Evolutionary conservation across 2,329 filamentous ascomycete genomes (phyloP), one percentile per base, ranked within the genome.

Genomic region (Paecilomyces sp.): DNA sequence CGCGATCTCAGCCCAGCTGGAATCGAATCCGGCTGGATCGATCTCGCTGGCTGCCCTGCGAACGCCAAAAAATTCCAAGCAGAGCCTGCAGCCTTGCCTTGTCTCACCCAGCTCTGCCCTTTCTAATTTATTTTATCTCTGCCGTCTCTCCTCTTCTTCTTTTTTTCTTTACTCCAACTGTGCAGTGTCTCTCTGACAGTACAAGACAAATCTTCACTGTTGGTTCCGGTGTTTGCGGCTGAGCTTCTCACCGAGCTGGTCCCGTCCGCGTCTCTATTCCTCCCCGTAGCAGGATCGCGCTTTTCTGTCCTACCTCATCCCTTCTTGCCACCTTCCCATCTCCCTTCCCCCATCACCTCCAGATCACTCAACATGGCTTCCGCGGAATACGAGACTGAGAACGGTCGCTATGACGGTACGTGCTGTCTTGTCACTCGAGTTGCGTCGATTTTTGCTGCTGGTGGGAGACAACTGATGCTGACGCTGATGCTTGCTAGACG

Each of bases 311-410:
- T 65, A 64, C 61, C 54, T 63, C 62, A 60, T 63, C 60, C 62
- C 51, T 53, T 30, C 51, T 53, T 53, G 51, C 51, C 51, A 53
- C 51, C 51, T 30, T 53, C 28, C 51, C 51, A 53, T 53, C 22
- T 24, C 15, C 24, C 51, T 30, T 53, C 36, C 36, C 55, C 55
- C 36, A 41, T 57, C 55, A 47, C 41, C 61, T 63, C 57, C 61
- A 67, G 61, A 57, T 60, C 61, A 62, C 28, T 61, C 65, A 72
- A 62, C 63, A 79, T 79, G 76, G 73, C 77, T 66, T 62, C 77
- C 68, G 83, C 85, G 79, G 86, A 89, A 67, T 88, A 86, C 79
- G 85, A 88, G 72, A 82, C 82, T 68, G 85, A 88, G 64, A 82
- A 82, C 73, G 83, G 84, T 76, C 80, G 80, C 69, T 89, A 87